Evolutionary conservation across 2,329 filamentous ascomycete genomes (phyloP).

Genomic region (Neophaeococcomyces mojaviensis): DNA sequence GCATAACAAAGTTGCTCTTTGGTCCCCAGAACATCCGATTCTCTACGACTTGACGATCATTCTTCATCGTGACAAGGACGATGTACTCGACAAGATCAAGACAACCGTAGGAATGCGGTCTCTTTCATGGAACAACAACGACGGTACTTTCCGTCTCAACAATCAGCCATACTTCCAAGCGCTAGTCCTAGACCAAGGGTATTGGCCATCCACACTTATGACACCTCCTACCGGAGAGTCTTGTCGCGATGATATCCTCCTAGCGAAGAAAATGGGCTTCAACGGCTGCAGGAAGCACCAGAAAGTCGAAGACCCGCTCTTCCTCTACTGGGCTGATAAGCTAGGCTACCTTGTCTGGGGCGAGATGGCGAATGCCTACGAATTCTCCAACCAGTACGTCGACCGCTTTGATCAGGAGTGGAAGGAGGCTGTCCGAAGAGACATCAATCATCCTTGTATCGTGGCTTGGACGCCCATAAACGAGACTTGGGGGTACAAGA

Average conservation of each 20-base stretch:
- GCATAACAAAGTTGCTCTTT: constrained; percentile 55
- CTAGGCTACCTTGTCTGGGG: constrained; percentile 61
- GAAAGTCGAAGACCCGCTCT: constrained; percentile 60
- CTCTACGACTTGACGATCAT: constrained; percentile 59
- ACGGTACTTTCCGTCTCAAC: constrained; percentile 57
- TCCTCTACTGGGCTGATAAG: constrained; percentile 60
- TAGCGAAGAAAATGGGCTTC: constrained; percentile 59
- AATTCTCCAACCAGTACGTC: constrained; percentile 52
- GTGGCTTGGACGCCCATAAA: constrained; percentile 63
- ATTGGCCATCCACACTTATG: constrained; percentile 64
- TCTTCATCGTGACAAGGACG: constrained; percentile 24
- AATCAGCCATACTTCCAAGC: constrained; percentile 62
- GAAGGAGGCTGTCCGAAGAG: constrained; percentile 54
- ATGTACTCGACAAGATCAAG: constrained; percentile 48
- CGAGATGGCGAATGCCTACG: constrained; percentile 64
- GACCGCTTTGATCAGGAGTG: constrained; percentile 58
- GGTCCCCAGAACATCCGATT: constrained; percentile 56
- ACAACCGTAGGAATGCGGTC: constrained; percentile 56
- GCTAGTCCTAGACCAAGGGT: constrained; percentile 63
- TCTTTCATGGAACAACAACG: constrained; percentile 51
- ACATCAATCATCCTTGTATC: constrained; percentile 59
- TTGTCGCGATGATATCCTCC: constrained; percentile 58
- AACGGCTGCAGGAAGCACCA: constrained; percentile 67
- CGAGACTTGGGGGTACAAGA: constrained; percentile 56
- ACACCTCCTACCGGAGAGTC: constrained; percentile 58